A percentile compares a stretch with the other conserved stretches of the same genome.
Conservation (phyloP, 441 rosid genomes). For the Erysimum cheiri region DNA sequence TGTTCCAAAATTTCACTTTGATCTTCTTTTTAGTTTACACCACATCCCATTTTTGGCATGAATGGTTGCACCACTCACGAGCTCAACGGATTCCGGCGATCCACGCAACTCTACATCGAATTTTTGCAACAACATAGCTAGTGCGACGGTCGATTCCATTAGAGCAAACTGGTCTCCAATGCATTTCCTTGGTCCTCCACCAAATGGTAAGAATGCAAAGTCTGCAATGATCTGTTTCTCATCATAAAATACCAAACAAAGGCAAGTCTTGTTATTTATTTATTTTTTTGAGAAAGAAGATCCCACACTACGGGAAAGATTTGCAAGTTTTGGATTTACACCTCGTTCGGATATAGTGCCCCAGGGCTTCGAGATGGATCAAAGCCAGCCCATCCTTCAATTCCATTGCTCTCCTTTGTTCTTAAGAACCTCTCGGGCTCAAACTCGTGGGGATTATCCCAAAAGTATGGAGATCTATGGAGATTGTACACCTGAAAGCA, state of each 20-base stretch:
- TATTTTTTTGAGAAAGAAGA: neutral
- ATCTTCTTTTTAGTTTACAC: conserved; percentile 80
- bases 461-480: conserved; percentile 88
- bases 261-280: conserved; percentile 13
- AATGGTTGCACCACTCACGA: conserved; percentile 88
- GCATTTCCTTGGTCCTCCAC: conserved; percentile 94
- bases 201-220: conserved; percentile 89
- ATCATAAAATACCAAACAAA: conserved; percentile 31
- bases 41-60: conserved; percentile 87
- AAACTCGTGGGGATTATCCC: conserved; percentile 79
- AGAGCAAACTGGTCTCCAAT: conserved; percentile 96
- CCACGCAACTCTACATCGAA: conserved; percentile 76
- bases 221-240: conserved; percentile 74
- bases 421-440: conserved; percentile 82
- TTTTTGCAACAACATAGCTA: conserved; percentile 79
- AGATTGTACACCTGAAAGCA: conserved; percentile 79
- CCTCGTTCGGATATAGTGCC: conserved; percentile 92
- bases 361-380: conserved; percentile 94
- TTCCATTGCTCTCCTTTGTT: conserved; percentile 55
- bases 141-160: conserved; percentile 85
- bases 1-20: conserved; percentile 30
- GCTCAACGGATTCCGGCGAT: conserved; percentile 72
- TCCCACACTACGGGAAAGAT: neutral
- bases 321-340: conserved; percentile 25
- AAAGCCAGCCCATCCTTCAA: conserved; percentile 92